Evolutionary conservation across 371 early-diverging fungal species (phyloP), one percentile per base, ranked within the genome.

Genomic region (Zychaea mexicana): DNA sequence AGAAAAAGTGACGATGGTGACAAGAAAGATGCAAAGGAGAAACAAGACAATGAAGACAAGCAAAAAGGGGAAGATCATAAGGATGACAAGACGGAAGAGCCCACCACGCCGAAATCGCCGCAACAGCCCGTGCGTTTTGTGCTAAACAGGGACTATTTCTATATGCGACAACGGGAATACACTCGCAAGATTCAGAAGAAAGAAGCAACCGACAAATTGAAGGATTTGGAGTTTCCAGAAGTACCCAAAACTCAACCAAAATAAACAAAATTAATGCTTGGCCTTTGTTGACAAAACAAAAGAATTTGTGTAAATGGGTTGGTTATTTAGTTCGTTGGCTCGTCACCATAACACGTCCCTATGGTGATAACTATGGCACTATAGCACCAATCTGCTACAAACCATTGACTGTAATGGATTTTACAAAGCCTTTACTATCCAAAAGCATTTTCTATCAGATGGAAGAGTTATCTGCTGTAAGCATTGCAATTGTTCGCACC

Each of bases 241-340:
- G 85, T 85, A 15, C 85, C 87, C 9, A 81, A 77, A 32, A 61
- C 60, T 21, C 55, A 78, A 8, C 98, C 98, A 83, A 95, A 94
- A 69, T 93, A 98, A 57, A 97, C 72, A 68, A 96, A 97, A 49
- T 90, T 91, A 7, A 97, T 95, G 6, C 95, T 52, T 22, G 94
- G 81, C 33, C 98, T 36, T 36, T 36, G n/a, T n/a, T n/a, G n/a
- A n/a, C n/a, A n/a, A n/a, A n/a, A n/a, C n/a, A n/a, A n/a, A n/a
- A n/a, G n/a, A n/a, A n/a, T n/a, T n/a, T n/a, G n/a, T n/a, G n/a
- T n/a, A n/a, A n/a, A n/a, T n/a, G n/a, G n/a, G n/a, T n/a, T n/a
- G n/a, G n/a, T n/a, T n/a, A n/a, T n/a, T n/a, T n/a, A n/a, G n/a
- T n/a, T n/a, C n/a, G n/a, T n/a, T n/a, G n/a, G n/a, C n/a, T n/a